Evolutionary conservation across 805 yeast genomes (phyloP).

Genomic region (Komagataella pastoris): DNA sequence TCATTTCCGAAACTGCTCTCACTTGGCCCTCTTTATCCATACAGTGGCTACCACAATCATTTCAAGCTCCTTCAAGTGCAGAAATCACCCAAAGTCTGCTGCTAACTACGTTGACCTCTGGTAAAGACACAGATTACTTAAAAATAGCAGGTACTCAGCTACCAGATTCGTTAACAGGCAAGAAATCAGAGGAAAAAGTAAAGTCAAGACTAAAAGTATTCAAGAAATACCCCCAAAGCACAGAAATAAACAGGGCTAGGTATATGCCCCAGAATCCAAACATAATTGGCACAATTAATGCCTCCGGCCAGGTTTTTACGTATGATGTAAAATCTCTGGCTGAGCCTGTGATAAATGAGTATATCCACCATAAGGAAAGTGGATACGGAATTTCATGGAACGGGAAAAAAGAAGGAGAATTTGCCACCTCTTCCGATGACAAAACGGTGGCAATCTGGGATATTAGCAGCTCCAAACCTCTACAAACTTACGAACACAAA

Average conservation of each 20-base stretch:
- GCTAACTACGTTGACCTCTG: constrained; percentile 65
- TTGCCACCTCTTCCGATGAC: constrained; percentile 59
- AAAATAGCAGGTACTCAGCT: constrained; percentile 51
- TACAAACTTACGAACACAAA: constrained; percentile 24
- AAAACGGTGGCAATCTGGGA: constrained; percentile 52
- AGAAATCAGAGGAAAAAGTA: constrained; percentile 35
- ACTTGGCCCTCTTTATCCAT: constrained; percentile 76
- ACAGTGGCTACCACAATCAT: constrained; percentile 55
- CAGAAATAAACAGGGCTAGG: constrained; percentile 66
- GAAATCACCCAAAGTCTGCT: constrained; percentile 34
- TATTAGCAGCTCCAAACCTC: constrained; percentile 16
- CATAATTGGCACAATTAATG: constrained; percentile 53
- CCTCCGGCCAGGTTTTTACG: constrained; percentile 45
- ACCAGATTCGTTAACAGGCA: constrained; percentile 44
- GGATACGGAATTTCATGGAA: constrained; percentile 73
- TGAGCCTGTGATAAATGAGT: constrained; percentile 13
- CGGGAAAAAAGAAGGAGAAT: constrained; percentile 27
- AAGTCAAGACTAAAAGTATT: constrained; percentile 24
- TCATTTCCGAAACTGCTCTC: constrained; percentile 66
- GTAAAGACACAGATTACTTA: constrained; percentile 50
- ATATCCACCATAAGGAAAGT: constrained; percentile 45
- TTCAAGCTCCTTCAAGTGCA: constrained; percentile 8
- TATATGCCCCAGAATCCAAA: constrained; percentile 48
- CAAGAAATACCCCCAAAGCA: constrained; percentile 44
- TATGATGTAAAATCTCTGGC: constrained; percentile 26